These are phyloP conservation scores for Colletotrichum abscissum DNA, from an alignment of 2,329 filamentous ascomycete genomes.

Conservation along the genomic window DNA sequence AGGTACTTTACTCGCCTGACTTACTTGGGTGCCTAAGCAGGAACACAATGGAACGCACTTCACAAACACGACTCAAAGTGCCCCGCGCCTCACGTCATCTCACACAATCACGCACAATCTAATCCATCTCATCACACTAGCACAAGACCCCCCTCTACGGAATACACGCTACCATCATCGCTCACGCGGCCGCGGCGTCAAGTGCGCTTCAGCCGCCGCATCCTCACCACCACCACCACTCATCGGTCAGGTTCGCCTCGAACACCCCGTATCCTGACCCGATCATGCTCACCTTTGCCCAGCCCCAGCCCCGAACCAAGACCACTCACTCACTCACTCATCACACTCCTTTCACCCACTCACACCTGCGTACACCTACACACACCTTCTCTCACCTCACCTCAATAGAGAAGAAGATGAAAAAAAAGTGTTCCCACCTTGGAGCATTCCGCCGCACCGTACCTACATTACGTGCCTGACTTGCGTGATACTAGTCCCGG, in stretches of 20 bases:
- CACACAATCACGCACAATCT: background rate
- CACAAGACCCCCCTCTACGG: background rate
- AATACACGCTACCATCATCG: background rate
- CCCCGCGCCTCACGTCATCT: slow-evolving; percentile 22
- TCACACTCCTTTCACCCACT: background rate
- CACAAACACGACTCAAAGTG: background rate
- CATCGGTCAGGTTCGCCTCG: background rate
- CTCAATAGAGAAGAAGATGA: background rate
- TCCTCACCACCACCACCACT: background rate
- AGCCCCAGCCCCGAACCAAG: background rate
- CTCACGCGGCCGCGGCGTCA: slow-evolving; percentile 5
- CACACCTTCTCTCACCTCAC: background rate
- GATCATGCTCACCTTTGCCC: background rate
- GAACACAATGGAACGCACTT: too few relatives aligned
- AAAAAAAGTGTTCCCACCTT: background rate
- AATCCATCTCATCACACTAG: background rate
- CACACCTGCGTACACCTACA: background rate
- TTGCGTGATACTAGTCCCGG: slow-evolving; percentile 2
- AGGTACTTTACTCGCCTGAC: background rate
- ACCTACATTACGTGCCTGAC: slow-evolving; percentile 11
- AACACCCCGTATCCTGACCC: background rate
- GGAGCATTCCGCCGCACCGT: background rate
- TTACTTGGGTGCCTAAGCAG: too few relatives aligned
- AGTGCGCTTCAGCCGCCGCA: slow-evolving; percentile 4
- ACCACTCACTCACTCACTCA: background rate